Conservation (phyloP, 2,329 filamentous ascomycete species). For the Colletotrichum eremochloae region DNA sequence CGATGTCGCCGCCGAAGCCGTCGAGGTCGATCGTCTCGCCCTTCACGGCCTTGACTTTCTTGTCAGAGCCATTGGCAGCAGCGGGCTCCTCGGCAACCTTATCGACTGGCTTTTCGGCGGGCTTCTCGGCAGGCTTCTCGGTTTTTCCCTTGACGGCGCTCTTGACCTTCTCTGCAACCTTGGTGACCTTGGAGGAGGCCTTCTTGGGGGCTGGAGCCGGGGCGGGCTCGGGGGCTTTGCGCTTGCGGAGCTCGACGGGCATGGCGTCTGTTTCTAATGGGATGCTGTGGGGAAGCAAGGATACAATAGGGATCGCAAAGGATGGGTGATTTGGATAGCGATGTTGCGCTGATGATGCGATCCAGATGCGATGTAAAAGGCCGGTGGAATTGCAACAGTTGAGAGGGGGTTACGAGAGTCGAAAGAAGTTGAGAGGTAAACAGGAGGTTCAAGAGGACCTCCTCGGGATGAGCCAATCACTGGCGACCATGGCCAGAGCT, state of each 20-base stretch:
- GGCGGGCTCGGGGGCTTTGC: constrained; percentile 67
- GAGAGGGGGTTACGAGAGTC: constrained; percentile 34
- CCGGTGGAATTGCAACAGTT: constrained; percentile 31
- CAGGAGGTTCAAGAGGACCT: constrained; percentile 40
- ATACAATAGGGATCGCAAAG: constrained; percentile 29
- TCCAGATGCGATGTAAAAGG: constrained; percentile 25
- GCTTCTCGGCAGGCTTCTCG: constrained; percentile 47
- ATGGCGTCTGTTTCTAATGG: constrained; percentile 52
- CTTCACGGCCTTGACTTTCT: constrained; percentile 61
- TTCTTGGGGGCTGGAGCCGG: constrained; percentile 60
- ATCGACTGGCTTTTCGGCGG: constrained; percentile 49
- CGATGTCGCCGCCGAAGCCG: constrained; percentile 77
- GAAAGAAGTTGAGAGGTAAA: constrained; percentile 41
- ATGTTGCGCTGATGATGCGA: constrained; percentile 38
- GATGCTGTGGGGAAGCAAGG: constrained; percentile 18
- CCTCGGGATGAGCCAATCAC: constrained; percentile 40
- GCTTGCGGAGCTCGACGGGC: constrained; percentile 72
- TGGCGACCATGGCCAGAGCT: constrained; percentile 38
- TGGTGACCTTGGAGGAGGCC: constrained; percentile 57
- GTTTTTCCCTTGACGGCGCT: constrained; percentile 47
- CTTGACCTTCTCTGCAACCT: constrained; percentile 55
- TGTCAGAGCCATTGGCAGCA: constrained; percentile 52
- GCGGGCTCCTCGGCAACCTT: constrained; percentile 49
- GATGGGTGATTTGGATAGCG: constrained; percentile 20
- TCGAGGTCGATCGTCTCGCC: constrained; percentile 70